Conservation (phyloP, 306 rosid species). For the Sicyos edulis region DNA sequence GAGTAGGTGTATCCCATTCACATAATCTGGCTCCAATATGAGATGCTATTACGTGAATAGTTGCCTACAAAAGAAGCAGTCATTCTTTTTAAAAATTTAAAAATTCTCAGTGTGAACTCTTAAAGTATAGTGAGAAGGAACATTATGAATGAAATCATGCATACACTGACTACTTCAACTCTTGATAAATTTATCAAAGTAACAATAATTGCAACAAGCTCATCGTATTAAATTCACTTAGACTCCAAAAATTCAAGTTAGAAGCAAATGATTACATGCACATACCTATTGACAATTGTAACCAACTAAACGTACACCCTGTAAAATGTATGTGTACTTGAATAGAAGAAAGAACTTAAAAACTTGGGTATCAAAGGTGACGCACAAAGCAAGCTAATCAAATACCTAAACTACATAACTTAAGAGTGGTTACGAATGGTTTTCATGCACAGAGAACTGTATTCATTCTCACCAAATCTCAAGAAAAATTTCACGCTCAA, state of each 20-base stretch:
- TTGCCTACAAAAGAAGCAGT: slow-evolving; percentile 44
- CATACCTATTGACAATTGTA: too few species aligned
- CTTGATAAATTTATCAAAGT: neutral
- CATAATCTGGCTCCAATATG: slow-evolving; percentile 60
- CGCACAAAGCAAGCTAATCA: neutral
- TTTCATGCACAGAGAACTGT: neutral
- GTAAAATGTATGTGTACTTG: neutral
- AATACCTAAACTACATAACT: neutral
- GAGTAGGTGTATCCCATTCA: slow-evolving; percentile 95
- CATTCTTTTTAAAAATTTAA: neutral
- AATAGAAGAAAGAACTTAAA: neutral
- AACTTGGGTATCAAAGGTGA: neutral
- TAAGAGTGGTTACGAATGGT: neutral
- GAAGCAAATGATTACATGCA: neutral
- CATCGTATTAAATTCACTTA: neutral
- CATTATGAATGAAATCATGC: neutral
- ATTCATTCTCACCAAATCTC: neutral
- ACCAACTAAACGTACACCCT: neutral
- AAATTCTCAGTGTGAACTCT: neutral
- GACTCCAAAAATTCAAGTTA: neutral
- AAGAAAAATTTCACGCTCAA: neutral
- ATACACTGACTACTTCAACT: neutral
- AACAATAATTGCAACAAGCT: neutral
- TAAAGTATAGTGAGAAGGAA: slow-evolving; percentile 16
- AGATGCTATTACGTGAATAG: slow-evolving; percentile 66